phyloP scores from a whole-genome alignment of 179 eudicot species.

The Spinacia oleracea region DNA sequence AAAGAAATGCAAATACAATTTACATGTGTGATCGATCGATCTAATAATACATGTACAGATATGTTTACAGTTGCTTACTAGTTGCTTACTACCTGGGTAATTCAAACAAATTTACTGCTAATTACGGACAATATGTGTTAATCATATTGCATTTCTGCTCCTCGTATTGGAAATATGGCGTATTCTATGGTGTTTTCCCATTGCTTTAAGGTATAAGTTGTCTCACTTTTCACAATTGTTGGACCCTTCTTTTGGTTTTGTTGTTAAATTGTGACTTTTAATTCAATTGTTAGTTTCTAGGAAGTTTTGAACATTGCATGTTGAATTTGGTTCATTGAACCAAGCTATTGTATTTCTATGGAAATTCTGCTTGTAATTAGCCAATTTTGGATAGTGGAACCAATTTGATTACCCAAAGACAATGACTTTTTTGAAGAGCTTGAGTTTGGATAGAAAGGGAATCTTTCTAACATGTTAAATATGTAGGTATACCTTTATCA shows the following conservation, averaged over 20 bases:
- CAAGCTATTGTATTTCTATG: not conserved
- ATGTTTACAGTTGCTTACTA: too few species aligned
- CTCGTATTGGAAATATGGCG: constrained; percentile 24
- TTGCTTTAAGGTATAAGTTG: constrained; percentile 29
- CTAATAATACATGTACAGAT: too few species aligned
- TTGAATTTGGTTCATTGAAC: not conserved
- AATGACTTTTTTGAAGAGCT: not conserved
- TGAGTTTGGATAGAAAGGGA: not conserved
- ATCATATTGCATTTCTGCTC: constrained; percentile 23
- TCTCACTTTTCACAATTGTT: not conserved
- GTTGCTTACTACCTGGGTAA: not conserved
- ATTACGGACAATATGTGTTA: constrained; percentile 8
- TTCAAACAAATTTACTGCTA: not conserved
- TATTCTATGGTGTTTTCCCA: constrained; percentile 33
- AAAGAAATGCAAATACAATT: too few species aligned
- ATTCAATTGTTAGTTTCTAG: not conserved
- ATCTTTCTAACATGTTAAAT: not conserved
- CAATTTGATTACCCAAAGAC: not conserved
- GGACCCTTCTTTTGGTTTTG: not conserved
- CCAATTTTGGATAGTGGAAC: not conserved
- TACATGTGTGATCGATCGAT: too few species aligned
- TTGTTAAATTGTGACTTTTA: not conserved
- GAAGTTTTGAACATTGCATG: not conserved
- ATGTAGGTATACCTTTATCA: not conserved
- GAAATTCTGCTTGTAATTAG: not conserved